Percentiles rank a stretch among this genome's conserved stretches.
Conservation (phyloP, 2,329 filamentous ascomycete genomes). For the Gremmenia infestans region DNA sequence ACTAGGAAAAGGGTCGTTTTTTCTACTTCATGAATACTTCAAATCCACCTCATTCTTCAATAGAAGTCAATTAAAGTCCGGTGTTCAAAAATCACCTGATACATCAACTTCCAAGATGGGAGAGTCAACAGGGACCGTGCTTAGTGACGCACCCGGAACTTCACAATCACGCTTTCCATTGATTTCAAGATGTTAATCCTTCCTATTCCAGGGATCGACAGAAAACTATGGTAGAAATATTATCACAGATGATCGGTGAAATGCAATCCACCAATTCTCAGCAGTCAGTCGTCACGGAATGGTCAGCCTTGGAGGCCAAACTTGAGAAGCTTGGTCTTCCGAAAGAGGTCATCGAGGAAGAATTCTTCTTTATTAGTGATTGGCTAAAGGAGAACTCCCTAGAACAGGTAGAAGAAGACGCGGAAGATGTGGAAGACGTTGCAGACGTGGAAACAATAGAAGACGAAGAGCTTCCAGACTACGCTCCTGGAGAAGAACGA, state of each 20-base stretch:
- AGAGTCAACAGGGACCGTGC: not conserved
- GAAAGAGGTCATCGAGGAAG: slow-evolving; percentile 11
- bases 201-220: slow-evolving; percentile 4
- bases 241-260: slow-evolving; percentile 7
- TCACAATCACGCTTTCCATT: not conserved
- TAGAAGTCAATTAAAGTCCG: too few relatives aligned
- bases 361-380: slow-evolving; percentile 19
- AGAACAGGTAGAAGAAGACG: slow-evolving; percentile 2
- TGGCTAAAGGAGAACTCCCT: slow-evolving; percentile 11
- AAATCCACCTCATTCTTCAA: too few relatives aligned
- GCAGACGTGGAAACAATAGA: not conserved
- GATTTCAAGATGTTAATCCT: not conserved
- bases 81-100: too few relatives aligned
- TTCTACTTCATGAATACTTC: too few relatives aligned
- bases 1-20: too few relatives aligned
- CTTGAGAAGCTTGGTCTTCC: slow-evolving; percentile 13
- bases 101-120: not conserved
- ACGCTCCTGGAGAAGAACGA: slow-evolving; percentile 6
- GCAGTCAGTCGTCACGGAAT: slow-evolving; percentile 9
- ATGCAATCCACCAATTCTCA: slow-evolving; percentile 5
- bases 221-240: slow-evolving; percentile 4
- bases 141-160: not conserved
- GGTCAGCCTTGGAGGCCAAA: slow-evolving; percentile 9
- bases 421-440: not conserved
- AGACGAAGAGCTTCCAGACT: slow-evolving; percentile 12